Conservation (phyloP, 257 asterid genomes). For the Fraxinus anomala region DNA sequence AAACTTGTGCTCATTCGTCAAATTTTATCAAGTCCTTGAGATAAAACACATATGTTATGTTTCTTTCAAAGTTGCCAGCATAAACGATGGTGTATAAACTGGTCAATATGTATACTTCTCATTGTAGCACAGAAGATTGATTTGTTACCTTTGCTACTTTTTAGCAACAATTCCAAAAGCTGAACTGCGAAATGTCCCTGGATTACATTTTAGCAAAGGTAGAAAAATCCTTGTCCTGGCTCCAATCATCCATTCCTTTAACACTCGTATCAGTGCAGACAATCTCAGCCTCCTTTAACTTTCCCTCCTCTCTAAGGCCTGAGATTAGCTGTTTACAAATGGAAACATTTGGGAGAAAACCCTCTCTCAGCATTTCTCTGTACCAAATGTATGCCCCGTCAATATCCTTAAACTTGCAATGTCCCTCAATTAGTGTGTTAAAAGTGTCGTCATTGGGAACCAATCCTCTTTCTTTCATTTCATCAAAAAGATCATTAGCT, state of each 20-base stretch:
- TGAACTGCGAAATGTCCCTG: background rate
- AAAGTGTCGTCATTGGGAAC: slow-evolving; percentile 55
- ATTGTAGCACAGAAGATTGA: background rate
- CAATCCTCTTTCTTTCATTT: slow-evolving; percentile 54
- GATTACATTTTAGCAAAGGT: slow-evolving; percentile 31
- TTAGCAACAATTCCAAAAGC: background rate
- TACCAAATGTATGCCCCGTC: slow-evolving; percentile 65
- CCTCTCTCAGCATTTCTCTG: slow-evolving; percentile 54
- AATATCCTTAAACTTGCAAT: slow-evolving; percentile 60
- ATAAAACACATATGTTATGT: background rate
- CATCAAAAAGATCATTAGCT: slow-evolving; percentile 50
- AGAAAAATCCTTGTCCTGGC: slow-evolving; percentile 35
- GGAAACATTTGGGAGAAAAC: slow-evolving; percentile 46
- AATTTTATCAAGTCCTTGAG: background rate
- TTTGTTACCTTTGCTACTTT: background rate
- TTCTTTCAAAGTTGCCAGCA: background rate
- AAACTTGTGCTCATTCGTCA: background rate
- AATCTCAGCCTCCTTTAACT: slow-evolving; percentile 46
- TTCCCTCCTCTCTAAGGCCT: slow-evolving; percentile 60
- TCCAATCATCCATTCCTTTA: slow-evolving; percentile 49
- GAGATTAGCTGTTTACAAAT: slow-evolving; percentile 50
- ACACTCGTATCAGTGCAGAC: slow-evolving; percentile 63
- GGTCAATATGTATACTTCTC: background rate
- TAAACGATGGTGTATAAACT: background rate
- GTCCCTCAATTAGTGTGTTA: slow-evolving; percentile 55